Evolutionary conservation across 257 asterid genomes (phyloP).

Genomic region (Solanum lycopersicoides): DNA sequence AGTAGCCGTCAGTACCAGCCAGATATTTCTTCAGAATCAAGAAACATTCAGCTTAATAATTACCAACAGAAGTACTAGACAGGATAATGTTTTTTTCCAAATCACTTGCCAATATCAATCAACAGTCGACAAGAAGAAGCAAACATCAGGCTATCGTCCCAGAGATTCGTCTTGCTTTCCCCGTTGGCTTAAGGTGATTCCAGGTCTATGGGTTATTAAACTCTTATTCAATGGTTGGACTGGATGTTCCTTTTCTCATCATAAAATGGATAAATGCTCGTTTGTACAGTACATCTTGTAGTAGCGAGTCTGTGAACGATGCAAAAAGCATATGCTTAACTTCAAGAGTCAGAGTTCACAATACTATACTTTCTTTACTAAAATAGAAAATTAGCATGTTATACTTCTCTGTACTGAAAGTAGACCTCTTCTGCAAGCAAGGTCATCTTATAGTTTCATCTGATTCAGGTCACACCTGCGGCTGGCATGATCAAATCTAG

Average conservation of each 20-base stretch:
- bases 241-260: background rate
- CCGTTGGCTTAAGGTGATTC: conserved; percentile 85
- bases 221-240: background rate
- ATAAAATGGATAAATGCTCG: background rate
- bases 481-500: conserved; percentile 53
- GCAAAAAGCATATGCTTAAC: background rate
- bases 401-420: background rate
- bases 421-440: background rate
- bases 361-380: background rate
- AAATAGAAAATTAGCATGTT: background rate
- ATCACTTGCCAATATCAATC: conserved; percentile 78
- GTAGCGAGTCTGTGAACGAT: background rate
- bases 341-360: background rate
- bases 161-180: conserved; percentile 81
- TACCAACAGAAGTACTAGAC: conserved; percentile 50
- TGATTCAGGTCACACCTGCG: conserved; percentile 61
- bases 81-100: conserved; percentile 47
- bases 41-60: conserved; percentile 54
- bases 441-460: background rate
- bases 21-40: conserved; percentile 55
- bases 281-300: background rate
- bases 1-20: conserved; percentile 35
- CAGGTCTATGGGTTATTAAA: background rate
- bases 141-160: conserved; percentile 35
- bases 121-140: conserved; percentile 37